phyloP scores from a whole-genome alignment of 1,139 yeast genomes.

The Meyerozyma guilliermondii region DNA sequence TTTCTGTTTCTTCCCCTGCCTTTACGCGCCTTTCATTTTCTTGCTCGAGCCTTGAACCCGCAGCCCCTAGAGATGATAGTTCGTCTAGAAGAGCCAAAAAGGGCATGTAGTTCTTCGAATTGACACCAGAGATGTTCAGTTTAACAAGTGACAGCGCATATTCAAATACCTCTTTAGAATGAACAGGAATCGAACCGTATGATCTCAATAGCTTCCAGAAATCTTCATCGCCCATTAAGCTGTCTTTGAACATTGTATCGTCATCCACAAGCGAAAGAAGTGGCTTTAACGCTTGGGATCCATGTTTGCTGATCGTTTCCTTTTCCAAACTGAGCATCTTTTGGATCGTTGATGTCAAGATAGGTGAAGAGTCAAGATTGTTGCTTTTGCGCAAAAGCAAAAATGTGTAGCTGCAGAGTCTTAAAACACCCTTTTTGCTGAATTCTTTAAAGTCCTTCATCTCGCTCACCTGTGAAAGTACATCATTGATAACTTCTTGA shows the following conservation, averaged over 20 bases:
- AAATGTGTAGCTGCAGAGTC: conserved; percentile 37
- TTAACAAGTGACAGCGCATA: conserved; percentile 45
- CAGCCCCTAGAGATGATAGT: conserved; percentile 75
- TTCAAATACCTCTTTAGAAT: conserved; percentile 44
- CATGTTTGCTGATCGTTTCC: conserved; percentile 40
- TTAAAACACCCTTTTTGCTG: conserved; percentile 25
- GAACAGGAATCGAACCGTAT: conserved; percentile 52
- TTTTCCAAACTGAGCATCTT: conserved; percentile 26
- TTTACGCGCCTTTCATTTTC: conserved; percentile 32
- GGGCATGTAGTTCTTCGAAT: conserved; percentile 52
- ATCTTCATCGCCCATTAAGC: conserved; percentile 39
- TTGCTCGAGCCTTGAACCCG: conserved; percentile 74
- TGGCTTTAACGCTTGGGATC: conserved; percentile 49
- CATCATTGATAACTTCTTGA: conserved; percentile 20
- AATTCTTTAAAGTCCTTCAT: conserved; percentile 14
- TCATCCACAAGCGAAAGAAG: conserved; percentile 47
- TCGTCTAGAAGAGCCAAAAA: conserved; percentile 72
- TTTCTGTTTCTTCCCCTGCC: conserved; percentile 40
- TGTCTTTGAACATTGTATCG: conserved; percentile 42
- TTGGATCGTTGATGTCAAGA: conserved; percentile 19
- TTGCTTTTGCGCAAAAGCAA: conserved; percentile 33
- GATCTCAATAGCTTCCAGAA: conserved; percentile 63
- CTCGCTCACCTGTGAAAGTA: conserved; percentile 18
- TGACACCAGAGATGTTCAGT: conserved; percentile 17
- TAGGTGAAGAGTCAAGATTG: conserved; percentile 7